A percentile compares a stretch with the other conserved stretches of the same genome.
Conservation (phyloP, 2,329 filamentous ascomycete species). For the Kalaharituber pfeilii region DNA sequence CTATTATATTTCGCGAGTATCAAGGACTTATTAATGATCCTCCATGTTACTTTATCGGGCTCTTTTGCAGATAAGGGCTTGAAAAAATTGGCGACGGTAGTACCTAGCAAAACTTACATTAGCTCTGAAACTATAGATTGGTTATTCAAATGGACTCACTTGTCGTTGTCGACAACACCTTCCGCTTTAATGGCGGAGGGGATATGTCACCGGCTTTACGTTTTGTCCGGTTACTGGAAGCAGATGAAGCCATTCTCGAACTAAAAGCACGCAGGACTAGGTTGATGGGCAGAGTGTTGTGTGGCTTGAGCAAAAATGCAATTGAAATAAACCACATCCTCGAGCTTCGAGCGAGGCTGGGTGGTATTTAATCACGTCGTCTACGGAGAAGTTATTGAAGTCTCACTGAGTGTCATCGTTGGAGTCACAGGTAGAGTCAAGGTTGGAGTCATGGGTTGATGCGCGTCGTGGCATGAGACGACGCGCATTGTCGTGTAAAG, state of each 20-base stretch:
- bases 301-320: too few species aligned
- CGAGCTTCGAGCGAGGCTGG: too few species aligned
- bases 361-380: too few species aligned
- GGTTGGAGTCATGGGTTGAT: too few species aligned
- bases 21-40: conserved; percentile 47
- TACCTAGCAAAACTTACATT: conserved; percentile 33
- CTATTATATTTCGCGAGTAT: conserved; percentile 55
- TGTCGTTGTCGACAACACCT: conserved; percentile 23
- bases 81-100: conserved; percentile 67
- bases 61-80: conserved; percentile 71
- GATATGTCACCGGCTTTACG: background rate
- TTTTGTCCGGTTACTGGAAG: background rate
- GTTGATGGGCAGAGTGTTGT: too few species aligned
- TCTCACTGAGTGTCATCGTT: too few species aligned
- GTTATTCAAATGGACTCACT: conserved; percentile 19
- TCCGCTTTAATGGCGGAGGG: conserved; percentile 25
- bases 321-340: too few species aligned
- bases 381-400: too few species aligned
- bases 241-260: background rate
- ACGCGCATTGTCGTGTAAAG: too few species aligned
- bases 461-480: too few species aligned
- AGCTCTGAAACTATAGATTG: background rate
- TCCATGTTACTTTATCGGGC: conserved; percentile 57
- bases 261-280: too few species aligned
- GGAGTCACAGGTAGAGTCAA: too few species aligned